Evolutionary conservation across 108 stramenopile genomes (phyloP), one percentile per base, ranked within the genome.

Genomic region (Cyclotella distinguenda): DNA sequence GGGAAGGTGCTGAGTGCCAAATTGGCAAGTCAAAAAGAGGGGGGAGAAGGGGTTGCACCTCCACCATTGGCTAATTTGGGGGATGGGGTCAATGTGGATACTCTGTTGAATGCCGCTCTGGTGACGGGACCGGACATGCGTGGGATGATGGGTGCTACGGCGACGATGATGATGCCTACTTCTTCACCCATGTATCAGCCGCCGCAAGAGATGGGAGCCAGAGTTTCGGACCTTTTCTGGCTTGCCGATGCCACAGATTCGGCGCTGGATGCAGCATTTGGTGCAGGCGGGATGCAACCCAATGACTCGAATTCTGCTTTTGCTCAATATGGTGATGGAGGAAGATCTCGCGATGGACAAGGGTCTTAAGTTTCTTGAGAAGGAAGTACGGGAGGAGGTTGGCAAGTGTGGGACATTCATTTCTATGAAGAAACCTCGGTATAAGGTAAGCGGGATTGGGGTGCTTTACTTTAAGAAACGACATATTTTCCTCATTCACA

Each of bases 251-350:
- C 82, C 31, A 85, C 85, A 10, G 70, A 60, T 2, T 60, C 61
- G 7, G 62, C 73, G 30, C 55, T 88, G 18, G 82, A 83, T 58
- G 70, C 79, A 19, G 84, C 88, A 10, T 79, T 83, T 57, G 83
- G 75, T 31, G 54, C 59, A 12, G 70, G n/a, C n/a, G 57, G n/a
- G n/a, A n/a, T n/a, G n/a, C n/a, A 30, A 59, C 50, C n/a, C n/a
- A 1, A n/a, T 46, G 0, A 57, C 89, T 19, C 79, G 93, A 7
- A 83, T 98, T 46, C 78, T 99, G 36, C 91, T 96, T 9, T 77
- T 99, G 56, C 79, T 81, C 43, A 99, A 99, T 78, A 99, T 99
- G 99, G 95, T 99, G 0, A 82, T 82, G 23, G 82, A 96, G 42
- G 96, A 95, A 57, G 97, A 99, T 72, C 74, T 99, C 48, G 67